Base-by-base conservation (phyloP, 768 basidiomycete genomes). In the Tulasnella sp. region DNA sequence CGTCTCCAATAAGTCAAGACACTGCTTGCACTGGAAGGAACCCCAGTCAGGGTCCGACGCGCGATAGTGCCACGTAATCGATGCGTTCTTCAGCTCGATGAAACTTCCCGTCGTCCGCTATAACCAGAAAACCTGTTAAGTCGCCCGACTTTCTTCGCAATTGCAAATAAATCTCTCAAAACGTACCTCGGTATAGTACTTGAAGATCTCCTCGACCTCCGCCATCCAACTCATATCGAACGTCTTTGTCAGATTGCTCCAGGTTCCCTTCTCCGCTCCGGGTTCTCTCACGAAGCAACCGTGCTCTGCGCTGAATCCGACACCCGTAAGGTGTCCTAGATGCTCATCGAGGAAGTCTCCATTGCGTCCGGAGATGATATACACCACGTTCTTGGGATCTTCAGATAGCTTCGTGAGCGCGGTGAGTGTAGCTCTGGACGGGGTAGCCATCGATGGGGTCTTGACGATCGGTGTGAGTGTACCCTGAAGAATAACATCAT, bases 201-300 rank as follows among this genome's bases (percentile, higher is more conserved):
- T 81, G 73, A 99, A 99, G 51, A 99, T 85, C 74, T 97, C 92
- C 66, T 85, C 81, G 29, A 96, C 95, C 74, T 99, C 95, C 54
- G 73, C 76, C 88, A 95, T 92, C 95, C 95, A 99, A 64, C 81
- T 81, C 95, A 98, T 98, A 73, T 99, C 94, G 68, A 99, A 70
- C 63, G 77, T 79, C 71, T 84, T 81, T n/a, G 94, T 96, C 69
- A 96, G 87, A 68, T 92, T 93, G 63, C 75, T 76, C 90, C 95
- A 99, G 63, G 78, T 74, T 4, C 52, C 60, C 7, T n/a, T 23
- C n/a, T 68, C 64, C 48, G 71, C 71, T 32, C 83, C 85, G 0
- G 87, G 87, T 63, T 80, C 81, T 44, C 85, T 80, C 51, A 97
- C 80, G 75, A 97, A 98, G 24, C 86, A 87, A 10, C 95, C 95